These are phyloP conservation scores for Heterobasidion parviporum DNA, from an alignment of 1,284 basidiomycete species.

Conservation along the genomic window DNA sequence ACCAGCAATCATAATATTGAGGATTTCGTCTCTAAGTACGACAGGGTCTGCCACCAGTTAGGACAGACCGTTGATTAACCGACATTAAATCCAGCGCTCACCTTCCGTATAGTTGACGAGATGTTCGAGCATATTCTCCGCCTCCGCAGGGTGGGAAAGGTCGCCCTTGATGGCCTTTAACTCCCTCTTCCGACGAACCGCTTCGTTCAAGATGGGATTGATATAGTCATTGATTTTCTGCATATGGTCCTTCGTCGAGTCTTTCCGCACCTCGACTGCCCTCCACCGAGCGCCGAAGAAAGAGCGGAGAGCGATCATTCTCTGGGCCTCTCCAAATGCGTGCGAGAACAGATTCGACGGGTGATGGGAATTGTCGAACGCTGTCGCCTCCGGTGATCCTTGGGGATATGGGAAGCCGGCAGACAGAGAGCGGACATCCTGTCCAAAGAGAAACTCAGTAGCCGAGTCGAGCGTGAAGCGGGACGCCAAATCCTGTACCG, in stretches of 20 bases:
- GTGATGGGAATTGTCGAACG: not conserved
- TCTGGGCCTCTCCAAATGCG: constrained; percentile 8
- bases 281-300: constrained; percentile 5
- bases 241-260: constrained; percentile 3
- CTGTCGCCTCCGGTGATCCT: not conserved
- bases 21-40: constrained; percentile 31
- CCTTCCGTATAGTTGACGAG: constrained; percentile 32
- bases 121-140: constrained; percentile 30
- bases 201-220: constrained; percentile 9
- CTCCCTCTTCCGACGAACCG: constrained; percentile 2
- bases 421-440: not conserved
- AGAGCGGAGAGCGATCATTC: not conserved
- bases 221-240: constrained; percentile 6
- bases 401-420: not conserved
- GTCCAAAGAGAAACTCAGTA: not conserved
- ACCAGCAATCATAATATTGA: constrained; percentile 40
- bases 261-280: constrained; percentile 2
- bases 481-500: constrained; percentile 10
- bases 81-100: constrained; percentile 8
- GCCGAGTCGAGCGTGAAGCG: not conserved
- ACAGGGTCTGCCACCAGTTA: constrained; percentile 18
- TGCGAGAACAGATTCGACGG: constrained; percentile 6
- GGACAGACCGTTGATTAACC: not conserved
- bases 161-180: constrained; percentile 14
- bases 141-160: not conserved